A percentile compares a stretch with the other conserved stretches of the same genome.
Conservation (phyloP, 192 early-diverging fungal genomes). For the Coemansia sp. region DNA sequence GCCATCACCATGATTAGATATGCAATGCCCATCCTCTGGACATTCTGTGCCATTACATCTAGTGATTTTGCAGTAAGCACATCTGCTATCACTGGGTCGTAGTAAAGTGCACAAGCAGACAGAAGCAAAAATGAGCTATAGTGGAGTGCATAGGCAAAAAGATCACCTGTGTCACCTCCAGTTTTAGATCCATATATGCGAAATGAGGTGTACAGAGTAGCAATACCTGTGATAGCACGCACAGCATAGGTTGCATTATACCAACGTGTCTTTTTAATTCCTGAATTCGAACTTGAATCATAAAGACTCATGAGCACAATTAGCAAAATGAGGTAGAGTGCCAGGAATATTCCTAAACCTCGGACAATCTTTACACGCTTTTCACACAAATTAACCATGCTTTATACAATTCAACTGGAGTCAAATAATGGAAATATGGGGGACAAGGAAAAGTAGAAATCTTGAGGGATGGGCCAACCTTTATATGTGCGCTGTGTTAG, state of each 20-base stretch:
- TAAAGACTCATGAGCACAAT: neutral
- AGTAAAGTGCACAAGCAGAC: neutral
- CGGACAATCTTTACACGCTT: too few species aligned
- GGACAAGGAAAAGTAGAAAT: too few species aligned
- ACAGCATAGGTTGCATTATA: constrained; percentile 1
- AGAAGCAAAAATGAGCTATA: neutral
- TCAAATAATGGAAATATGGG: too few species aligned
- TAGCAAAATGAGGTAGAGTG: neutral
- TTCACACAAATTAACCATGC: too few species aligned
- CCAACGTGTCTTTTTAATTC: neutral
- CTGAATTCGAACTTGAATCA: neutral
- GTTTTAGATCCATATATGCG: neutral
- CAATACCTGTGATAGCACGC: neutral
- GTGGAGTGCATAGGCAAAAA: neutral
- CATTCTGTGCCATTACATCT: neutral
- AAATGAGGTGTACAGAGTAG: neutral
- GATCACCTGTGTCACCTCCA: neutral
- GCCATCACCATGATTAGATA: neutral
- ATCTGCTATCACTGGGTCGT: neutral
- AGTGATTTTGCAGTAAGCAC: neutral
- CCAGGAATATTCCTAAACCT: too few species aligned
- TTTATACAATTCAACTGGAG: too few species aligned
- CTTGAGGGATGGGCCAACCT: too few species aligned
- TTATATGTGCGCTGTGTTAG: too few species aligned
- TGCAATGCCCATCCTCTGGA: neutral